Evolutionary conservation across 1,284 basidiomycete genomes (phyloP).

Genomic region (Fomes fomentarius): DNA sequence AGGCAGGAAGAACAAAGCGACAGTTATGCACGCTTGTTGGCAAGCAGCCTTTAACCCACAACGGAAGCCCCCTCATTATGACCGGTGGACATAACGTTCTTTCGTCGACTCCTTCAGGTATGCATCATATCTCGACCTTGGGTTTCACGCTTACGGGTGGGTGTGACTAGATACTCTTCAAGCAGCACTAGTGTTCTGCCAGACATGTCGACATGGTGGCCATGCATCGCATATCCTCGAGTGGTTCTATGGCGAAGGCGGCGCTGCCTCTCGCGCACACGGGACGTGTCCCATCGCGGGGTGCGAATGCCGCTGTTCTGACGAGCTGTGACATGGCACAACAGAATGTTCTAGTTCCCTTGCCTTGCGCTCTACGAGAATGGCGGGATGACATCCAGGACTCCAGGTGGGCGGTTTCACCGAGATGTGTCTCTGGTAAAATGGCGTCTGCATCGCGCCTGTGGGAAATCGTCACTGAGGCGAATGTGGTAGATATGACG

Average conservation of each 20-base stretch:
- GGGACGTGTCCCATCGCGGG: slow-evolving; percentile 72
- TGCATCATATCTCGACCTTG: slow-evolving; percentile 1
- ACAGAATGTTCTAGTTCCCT: no score
- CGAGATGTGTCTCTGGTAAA: no score
- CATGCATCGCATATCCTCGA: slow-evolving; percentile 79
- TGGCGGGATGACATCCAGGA: no score
- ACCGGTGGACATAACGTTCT: slow-evolving; percentile 48
- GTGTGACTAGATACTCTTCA: slow-evolving; percentile 85
- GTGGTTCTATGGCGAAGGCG: slow-evolving; percentile 75
- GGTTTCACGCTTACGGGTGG: neutral
- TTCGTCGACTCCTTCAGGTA: slow-evolving; percentile 36
- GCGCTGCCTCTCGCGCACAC: slow-evolving; percentile 45
- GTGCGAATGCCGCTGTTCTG: slow-evolving; percentile 72
- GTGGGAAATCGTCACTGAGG: no score
- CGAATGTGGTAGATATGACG: no score
- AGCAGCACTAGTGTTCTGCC: slow-evolving; percentile 80
- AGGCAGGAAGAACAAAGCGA: no score
- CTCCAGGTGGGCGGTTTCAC: no score
- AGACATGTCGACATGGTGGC: slow-evolving; percentile 81
- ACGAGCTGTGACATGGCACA: slow-evolving; percentile 60
- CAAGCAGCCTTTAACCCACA: no score
- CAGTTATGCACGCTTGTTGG: no score
- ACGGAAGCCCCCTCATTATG: no score
- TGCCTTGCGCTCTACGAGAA: no score
- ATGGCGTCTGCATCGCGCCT: no score